A percentile compares a stretch with the other conserved stretches of the same genome.
Evolutionary conservation across 2,329 filamentous ascomycete genomes (phyloP).

Genomic region (Neurospora crassa): DNA sequence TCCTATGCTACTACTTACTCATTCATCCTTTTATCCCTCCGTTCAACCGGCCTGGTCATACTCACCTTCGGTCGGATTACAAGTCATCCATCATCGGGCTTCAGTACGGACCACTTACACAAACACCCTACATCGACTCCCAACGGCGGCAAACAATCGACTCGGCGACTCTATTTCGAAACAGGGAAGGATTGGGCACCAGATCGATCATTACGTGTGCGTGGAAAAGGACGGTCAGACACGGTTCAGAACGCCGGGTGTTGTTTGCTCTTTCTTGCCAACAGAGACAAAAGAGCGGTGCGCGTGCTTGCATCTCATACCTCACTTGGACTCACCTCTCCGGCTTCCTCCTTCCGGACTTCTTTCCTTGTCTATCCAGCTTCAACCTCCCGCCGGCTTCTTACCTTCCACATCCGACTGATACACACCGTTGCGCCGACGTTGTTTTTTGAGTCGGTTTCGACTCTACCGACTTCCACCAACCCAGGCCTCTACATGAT

Average conservation of each 20-base stretch:
- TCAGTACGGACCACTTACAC: background rate
- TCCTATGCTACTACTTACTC: background rate
- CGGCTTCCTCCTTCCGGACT: background rate
- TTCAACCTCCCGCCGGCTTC: background rate
- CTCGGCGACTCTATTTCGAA: background rate
- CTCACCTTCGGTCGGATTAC: background rate
- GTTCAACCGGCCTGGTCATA: background rate
- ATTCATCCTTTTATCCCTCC: background rate
- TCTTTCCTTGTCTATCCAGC: background rate
- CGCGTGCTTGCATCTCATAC: background rate
- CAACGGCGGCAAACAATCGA: background rate
- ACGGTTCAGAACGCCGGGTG: background rate
- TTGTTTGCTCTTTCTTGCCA: background rate
- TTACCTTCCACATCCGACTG: background rate
- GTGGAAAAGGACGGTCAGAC: background rate
- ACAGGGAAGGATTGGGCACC: background rate
- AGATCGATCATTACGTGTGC: background rate
- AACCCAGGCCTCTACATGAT: conserved; percentile 2
- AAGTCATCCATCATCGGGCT: background rate
- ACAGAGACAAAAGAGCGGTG: background rate
- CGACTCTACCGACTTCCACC: background rate
- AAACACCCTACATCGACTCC: background rate
- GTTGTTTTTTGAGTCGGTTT: background rate
- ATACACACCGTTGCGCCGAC: background rate
- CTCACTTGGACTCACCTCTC: background rate